Evolutionary conservation across 495 filamentous ascomycete genomes (phyloP).

Genomic region (Umbilicaria muhlenbergii): DNA sequence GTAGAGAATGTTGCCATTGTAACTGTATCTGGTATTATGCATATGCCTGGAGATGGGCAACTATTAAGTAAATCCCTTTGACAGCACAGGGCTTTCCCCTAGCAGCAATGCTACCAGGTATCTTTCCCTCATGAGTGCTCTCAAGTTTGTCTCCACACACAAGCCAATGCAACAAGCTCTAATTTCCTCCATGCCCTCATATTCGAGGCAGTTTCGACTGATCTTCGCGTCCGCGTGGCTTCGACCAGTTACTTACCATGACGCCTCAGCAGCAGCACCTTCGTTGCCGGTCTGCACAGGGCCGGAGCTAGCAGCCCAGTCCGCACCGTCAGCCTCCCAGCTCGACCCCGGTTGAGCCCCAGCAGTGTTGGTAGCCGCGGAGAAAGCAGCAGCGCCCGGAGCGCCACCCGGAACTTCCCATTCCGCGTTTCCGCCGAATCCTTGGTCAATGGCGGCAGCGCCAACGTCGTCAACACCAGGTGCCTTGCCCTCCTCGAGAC

Average conservation of each 20-base stretch:
- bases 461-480: conserved; percentile 76
- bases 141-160: conserved; percentile 35
- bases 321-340: conserved; percentile 70
- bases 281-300: conserved; percentile 42
- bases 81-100: conserved; percentile 93
- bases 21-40: too few relatives aligned
- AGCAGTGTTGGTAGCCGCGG: conserved; percentile 44
- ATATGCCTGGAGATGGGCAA: conserved; percentile 20
- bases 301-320: conserved; percentile 51
- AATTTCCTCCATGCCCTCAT: too few relatives aligned
- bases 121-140: conserved; percentile 97
- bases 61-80: conserved; percentile 46
- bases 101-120: conserved; percentile 43
- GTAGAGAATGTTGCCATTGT: too few relatives aligned
- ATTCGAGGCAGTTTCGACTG: too few relatives aligned
- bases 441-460: conserved; percentile 58
- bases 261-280: conserved; percentile 48
- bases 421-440: conserved; percentile 50
- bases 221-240: too few relatives aligned
- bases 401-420: conserved; percentile 56
- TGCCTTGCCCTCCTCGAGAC: conserved; percentile 42
- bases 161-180: too few relatives aligned
- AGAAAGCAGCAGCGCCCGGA: conserved; percentile 41
- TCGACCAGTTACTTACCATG: too few relatives aligned
- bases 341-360: conserved; percentile 33